These are phyloP conservation scores for Zasmidium angulare DNA, from an alignment of 2,329 filamentous ascomycete genomes.

Conservation along the genomic window DNA sequence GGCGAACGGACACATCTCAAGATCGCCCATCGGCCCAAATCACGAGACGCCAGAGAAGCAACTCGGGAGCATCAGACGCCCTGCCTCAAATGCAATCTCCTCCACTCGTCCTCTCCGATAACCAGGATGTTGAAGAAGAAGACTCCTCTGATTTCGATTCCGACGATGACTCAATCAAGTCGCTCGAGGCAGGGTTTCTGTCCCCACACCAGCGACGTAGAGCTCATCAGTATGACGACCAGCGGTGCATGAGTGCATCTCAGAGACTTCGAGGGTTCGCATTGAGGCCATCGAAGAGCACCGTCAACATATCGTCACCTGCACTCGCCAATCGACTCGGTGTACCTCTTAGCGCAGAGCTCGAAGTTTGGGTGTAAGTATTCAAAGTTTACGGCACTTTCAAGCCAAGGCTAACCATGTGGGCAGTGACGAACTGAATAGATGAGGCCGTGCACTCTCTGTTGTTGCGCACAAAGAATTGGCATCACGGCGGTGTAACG, in stretches of 20 bases:
- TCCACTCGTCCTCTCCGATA: neutral
- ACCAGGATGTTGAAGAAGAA: neutral
- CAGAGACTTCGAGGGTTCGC: neutral
- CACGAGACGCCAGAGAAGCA: neutral
- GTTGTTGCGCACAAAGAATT: neutral
- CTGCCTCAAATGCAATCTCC: neutral
- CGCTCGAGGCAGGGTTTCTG: neutral
- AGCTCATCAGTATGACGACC: neutral
- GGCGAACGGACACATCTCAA: neutral
- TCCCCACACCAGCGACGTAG: neutral
- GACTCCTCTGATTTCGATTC: neutral
- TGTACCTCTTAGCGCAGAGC: neutral
- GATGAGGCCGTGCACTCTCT: neutral
- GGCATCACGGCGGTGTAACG: neutral
- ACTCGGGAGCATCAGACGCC: constrained; percentile 1
- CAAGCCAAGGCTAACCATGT: neutral
- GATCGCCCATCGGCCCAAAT: neutral
- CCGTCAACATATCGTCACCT: neutral
- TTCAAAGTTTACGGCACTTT: neutral
- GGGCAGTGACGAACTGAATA: neutral
- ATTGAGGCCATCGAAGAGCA: constrained; percentile 1
- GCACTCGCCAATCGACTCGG: constrained; percentile 1
- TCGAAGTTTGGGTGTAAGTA: constrained; percentile 6
- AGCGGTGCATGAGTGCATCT: neutral
- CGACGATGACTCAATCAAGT: neutral